Conservation (phyloP, 2,329 filamentous ascomycete genomes). For the Hypomyces rosellus region DNA sequence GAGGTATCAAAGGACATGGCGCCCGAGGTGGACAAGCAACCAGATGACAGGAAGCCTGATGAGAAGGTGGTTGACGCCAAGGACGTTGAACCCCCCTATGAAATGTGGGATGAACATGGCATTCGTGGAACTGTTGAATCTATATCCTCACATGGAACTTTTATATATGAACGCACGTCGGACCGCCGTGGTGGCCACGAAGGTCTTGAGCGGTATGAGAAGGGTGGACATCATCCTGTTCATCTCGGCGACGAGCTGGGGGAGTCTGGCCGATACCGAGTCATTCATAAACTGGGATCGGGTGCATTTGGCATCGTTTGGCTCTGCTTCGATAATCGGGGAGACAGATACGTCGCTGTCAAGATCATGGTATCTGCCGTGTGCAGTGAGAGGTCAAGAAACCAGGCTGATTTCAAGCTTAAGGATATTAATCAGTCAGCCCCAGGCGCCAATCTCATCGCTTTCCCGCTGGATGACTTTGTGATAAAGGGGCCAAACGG, state of each 20-base stretch:
- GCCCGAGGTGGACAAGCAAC: too few species aligned
- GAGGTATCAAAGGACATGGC: too few species aligned
- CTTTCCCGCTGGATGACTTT: conserved; percentile 20
- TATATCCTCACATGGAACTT: conserved; percentile 7
- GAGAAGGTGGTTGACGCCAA: too few species aligned
- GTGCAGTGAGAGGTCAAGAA: neutral
- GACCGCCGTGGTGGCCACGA: conserved; percentile 11
- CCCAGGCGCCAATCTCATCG: conserved; percentile 5
- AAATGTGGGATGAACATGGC: neutral
- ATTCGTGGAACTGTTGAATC: neutral
- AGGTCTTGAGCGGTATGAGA: conserved; percentile 22
- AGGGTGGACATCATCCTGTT: conserved; percentile 37
- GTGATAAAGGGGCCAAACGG: conserved; percentile 21
- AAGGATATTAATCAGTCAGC: conserved; percentile 1
- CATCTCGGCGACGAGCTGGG: conserved; percentile 32
- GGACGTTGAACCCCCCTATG: too few species aligned
- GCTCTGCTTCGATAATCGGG: conserved; percentile 30
- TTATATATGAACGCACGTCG: neutral
- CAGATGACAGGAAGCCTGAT: too few species aligned
- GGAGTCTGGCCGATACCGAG: conserved; percentile 31
- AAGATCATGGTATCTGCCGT: conserved; percentile 25
- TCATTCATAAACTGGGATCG: conserved; percentile 38
- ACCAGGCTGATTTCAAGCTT: conserved; percentile 1
- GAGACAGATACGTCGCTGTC: conserved; percentile 22
- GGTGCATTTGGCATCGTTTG: conserved; percentile 40